Evolutionary conservation across 148 eudicot genomes (phyloP).

Genomic region (Bassia scoparia): DNA sequence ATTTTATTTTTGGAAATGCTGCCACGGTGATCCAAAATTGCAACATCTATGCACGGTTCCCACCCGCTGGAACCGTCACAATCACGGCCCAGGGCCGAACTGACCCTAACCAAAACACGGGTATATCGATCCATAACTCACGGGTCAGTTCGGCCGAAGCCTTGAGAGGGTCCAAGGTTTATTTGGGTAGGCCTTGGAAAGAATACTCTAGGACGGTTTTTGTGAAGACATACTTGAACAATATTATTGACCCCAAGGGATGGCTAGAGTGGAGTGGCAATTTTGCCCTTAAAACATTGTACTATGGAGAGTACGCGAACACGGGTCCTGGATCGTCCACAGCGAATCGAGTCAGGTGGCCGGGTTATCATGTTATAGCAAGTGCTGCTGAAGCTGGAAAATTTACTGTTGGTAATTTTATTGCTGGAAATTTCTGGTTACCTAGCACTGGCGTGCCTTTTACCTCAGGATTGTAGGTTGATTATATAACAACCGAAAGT

Average conservation of each 20-base stretch:
- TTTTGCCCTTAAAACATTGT: conserved; percentile 64
- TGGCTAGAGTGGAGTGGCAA: conserved; percentile 74
- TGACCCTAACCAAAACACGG: conserved; percentile 81
- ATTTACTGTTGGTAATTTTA: conserved; percentile 36
- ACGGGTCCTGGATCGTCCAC: conserved; percentile 72
- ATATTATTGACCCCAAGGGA: conserved; percentile 54
- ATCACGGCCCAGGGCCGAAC: conserved; percentile 74
- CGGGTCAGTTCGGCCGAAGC: conserved; percentile 46
- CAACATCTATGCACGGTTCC: conserved; percentile 46
- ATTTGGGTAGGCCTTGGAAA: conserved; percentile 77
- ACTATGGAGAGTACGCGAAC: conserved; percentile 73
- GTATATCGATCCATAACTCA: conserved; percentile 58
- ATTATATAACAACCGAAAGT: too few relatives aligned
- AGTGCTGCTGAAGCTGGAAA: conserved; percentile 47
- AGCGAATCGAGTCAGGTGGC: conserved; percentile 56
- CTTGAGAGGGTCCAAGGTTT: conserved; percentile 38
- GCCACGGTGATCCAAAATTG: conserved; percentile 71
- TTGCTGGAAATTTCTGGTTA: conserved; percentile 58
- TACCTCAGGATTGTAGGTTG: conserved; percentile 33
- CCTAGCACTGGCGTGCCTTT: conserved; percentile 59
- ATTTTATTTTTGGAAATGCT: conserved; percentile 77
- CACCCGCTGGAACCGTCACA: conserved; percentile 48
- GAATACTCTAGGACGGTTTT: conserved; percentile 59
- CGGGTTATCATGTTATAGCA: conserved; percentile 60
- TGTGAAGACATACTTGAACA: conserved; percentile 49